Evolutionary conservation across 768 basidiomycete genomes (phyloP).

Genomic region (Macrolepiota albuminosa): DNA sequence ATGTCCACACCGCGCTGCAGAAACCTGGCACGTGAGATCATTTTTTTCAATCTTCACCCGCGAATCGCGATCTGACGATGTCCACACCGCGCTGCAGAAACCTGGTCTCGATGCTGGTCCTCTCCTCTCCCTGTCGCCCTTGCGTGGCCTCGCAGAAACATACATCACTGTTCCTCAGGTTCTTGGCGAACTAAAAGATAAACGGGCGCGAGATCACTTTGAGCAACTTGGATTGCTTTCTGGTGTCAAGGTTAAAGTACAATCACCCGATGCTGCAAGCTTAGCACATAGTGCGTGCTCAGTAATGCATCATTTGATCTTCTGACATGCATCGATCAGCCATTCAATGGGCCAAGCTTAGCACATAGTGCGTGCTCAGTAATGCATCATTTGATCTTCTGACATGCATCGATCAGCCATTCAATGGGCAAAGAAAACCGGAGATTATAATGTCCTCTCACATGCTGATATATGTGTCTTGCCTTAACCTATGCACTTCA

Average conservation of each 20-base stretch:
- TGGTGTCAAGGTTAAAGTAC: slow-evolving; percentile 70
- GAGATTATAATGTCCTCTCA: slow-evolving; percentile 91
- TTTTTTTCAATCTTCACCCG: slow-evolving; percentile 11
- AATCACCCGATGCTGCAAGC: slow-evolving; percentile 64
- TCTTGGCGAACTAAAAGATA: slow-evolving; percentile 84
- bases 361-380: slow-evolving; percentile 43
- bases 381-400: not conserved
- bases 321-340: slow-evolving; percentile 1
- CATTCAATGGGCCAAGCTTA: too few relatives aligned
- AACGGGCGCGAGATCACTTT: slow-evolving; percentile 82
- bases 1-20: slow-evolving; percentile 48
- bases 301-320: not conserved
- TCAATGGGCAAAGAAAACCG: slow-evolving; percentile 90
- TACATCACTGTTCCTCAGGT: slow-evolving; percentile 91
- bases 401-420: slow-evolving; percentile 53
- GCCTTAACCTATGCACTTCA: slow-evolving; percentile 84
- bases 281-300: slow-evolving; percentile 51
- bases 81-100: slow-evolving; percentile 53
- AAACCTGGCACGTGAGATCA: slow-evolving; percentile 32
- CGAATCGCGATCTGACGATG: slow-evolving; percentile 11
- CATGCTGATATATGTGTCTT: slow-evolving; percentile 87
- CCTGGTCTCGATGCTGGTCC: slow-evolving; percentile 91
- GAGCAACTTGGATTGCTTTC: slow-evolving; percentile 70
- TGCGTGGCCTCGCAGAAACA: slow-evolving; percentile 82
- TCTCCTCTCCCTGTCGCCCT: slow-evolving; percentile 80